Evolutionary conservation across 768 basidiomycete species (phyloP).

Genomic region (Mycena galopus): DNA sequence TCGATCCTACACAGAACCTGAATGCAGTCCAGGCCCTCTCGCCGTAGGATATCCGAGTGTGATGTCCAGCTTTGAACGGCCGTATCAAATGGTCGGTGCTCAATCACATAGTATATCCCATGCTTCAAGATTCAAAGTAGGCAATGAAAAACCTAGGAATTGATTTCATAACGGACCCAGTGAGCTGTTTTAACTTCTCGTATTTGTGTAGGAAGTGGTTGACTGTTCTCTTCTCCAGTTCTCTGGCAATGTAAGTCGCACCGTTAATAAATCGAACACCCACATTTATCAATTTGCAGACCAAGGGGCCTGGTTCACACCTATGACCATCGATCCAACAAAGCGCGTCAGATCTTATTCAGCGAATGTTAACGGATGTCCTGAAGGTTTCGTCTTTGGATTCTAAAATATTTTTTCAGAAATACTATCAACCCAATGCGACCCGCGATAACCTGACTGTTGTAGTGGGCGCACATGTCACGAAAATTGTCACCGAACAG

Average conservation of each 20-base stretch:
- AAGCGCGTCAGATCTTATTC: constrained; percentile 20
- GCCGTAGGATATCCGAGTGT: not conserved
- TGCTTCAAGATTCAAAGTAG: too few relatives aligned
- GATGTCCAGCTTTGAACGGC: constrained; percentile 5
- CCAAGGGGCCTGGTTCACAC: constrained; percentile 14
- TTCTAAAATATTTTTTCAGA: constrained; percentile 10
- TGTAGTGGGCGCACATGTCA: constrained; percentile 45
- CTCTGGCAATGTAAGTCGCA: constrained; percentile 13
- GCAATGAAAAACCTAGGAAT: constrained; percentile 22
- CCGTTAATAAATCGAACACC: not conserved
- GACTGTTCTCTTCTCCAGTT: constrained; percentile 6
- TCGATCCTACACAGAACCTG: not conserved
- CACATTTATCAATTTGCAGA: constrained; percentile 1
- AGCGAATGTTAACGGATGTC: constrained; percentile 9
- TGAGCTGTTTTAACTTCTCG: not conserved
- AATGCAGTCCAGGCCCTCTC: constrained; percentile 2
- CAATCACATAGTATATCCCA: not conserved
- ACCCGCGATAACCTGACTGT: constrained; percentile 46
- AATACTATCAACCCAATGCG: constrained; percentile 41
- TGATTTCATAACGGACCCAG: not conserved
- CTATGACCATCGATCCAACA: constrained; percentile 11
- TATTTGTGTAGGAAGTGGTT: not conserved
- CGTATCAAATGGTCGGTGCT: constrained; percentile 5
- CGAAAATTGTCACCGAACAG: constrained; percentile 30
- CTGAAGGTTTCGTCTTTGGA: not conserved